These are phyloP conservation scores for Penicillium olsonii DNA, from an alignment of 2,329 filamentous ascomycete genomes.

Conservation along the genomic window DNA sequence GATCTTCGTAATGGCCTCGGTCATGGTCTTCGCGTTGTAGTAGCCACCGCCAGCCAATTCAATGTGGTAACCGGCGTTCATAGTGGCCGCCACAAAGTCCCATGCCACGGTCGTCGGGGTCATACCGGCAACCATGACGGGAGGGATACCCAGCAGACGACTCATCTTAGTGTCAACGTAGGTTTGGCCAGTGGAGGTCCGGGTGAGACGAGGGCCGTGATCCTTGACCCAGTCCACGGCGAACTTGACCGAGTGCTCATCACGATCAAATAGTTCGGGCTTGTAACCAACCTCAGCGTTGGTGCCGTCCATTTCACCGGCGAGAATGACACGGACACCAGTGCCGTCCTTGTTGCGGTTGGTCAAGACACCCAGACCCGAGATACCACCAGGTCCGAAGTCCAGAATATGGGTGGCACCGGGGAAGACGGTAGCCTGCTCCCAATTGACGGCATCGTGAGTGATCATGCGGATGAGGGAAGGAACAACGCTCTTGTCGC, in stretches of 20 bases:
- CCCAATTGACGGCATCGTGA: slow-evolving; percentile 92
- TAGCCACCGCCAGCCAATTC: slow-evolving; percentile 55
- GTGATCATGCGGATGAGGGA: slow-evolving; percentile 90
- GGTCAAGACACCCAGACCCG: slow-evolving; percentile 90
- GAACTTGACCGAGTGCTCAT: slow-evolving; percentile 92
- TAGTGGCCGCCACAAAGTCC: slow-evolving; percentile 59
- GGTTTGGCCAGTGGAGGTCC: slow-evolving; percentile 83
- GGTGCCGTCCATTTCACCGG: slow-evolving; percentile 87
- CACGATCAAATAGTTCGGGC: slow-evolving; percentile 93
- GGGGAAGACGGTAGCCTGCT: slow-evolving; percentile 88
- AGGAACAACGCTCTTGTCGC: slow-evolving; percentile 78
- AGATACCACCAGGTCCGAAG: slow-evolving; percentile 95
- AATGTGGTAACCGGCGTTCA: slow-evolving; percentile 52
- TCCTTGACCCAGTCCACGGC: slow-evolving; percentile 98
- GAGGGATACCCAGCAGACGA: slow-evolving; percentile 78
- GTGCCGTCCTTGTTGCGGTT: slow-evolving; percentile 99
- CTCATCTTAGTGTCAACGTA: slow-evolving; percentile 98
- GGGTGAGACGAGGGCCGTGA: slow-evolving; percentile 87
- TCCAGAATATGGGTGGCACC: slow-evolving; percentile 91
- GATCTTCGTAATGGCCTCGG: slow-evolving; percentile 78
- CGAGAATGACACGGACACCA: slow-evolving; percentile 92
- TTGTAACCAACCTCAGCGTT: slow-evolving; percentile 95
- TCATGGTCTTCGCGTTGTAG: slow-evolving; percentile 75
- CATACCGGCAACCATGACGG: slow-evolving; percentile 91
- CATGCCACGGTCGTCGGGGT: slow-evolving; percentile 85